Conservation (phyloP, 768 basidiomycete species). For the Tylopilus vinaceipallidus region DNA sequence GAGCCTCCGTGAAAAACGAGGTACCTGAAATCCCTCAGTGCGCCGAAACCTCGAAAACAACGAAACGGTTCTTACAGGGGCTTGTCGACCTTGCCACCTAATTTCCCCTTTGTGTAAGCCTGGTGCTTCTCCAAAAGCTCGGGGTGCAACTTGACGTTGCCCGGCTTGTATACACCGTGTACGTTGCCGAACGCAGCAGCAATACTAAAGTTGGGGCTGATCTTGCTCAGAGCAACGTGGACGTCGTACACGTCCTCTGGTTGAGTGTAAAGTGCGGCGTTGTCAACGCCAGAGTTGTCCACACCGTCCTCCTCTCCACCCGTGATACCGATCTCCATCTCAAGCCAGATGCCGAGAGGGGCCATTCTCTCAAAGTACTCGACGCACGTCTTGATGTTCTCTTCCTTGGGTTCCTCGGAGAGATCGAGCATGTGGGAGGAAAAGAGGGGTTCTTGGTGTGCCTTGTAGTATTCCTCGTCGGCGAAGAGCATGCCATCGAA, state of each 20-base stretch:
- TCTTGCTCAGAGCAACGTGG: constrained; percentile 74
- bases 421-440: constrained; percentile 99
- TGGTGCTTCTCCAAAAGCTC: constrained; percentile 94
- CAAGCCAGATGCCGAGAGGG: constrained; percentile 89
- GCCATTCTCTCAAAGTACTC: constrained; percentile 97
- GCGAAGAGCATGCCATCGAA: constrained; percentile 99
- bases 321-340: constrained; percentile 99
- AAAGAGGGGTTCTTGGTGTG: constrained; percentile 84
- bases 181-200: constrained; percentile 99
- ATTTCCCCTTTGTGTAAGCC: constrained; percentile 63
- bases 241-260: constrained; percentile 95
- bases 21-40: constrained; percentile 50
- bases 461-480: constrained; percentile 89
- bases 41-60: not conserved
- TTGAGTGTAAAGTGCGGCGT: constrained; percentile 92
- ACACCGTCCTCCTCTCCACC: constrained; percentile 99
- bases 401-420: constrained; percentile 87
- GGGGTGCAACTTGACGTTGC: constrained; percentile 92
- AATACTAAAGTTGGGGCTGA: constrained; percentile 94
- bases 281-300: constrained; percentile 95
- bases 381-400: constrained; percentile 92
- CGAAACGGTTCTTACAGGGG: constrained; percentile 64
- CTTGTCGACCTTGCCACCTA: constrained; percentile 59
- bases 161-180: constrained; percentile 99
- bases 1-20: constrained; percentile 99